Evolutionary conservation across 2,329 filamentous ascomycete genomes (phyloP), one percentile per base, ranked within the genome.

Genomic region (Apiospora kogelbergensis): DNA sequence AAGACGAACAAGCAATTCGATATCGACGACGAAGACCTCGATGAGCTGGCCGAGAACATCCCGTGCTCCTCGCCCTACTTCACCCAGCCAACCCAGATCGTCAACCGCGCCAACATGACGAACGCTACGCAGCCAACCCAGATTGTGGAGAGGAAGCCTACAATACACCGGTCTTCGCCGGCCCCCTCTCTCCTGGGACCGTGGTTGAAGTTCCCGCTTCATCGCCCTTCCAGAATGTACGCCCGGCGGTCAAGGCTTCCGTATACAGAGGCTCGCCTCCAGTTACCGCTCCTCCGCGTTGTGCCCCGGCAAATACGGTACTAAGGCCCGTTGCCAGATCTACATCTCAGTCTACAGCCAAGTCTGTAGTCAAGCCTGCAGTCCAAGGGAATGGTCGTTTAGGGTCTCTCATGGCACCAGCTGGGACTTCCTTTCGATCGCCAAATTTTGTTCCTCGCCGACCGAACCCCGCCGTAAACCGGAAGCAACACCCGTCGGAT

Each of bases 141-240:
- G 74, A 80, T 89, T 42, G 79, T 90, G 33, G 71, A 71, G 67
- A 72, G 71, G 63, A 71, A 81, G 3, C 80, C 81, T 0, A 77
- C 77, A 2, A 78, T 84, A 41, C 72, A 63, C 46, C 40, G 17
- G 64, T 74, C 53, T 63, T 79, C 68, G 44, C 81, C 30, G 83
- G 71, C 69, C n/a, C 75, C 77, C 24, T 85, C 9, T 86, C 86
- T 0, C 82, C 83, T 10, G 74, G 79, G 33, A 82, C 83, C 42
- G 75, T 83, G 22, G 77, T 98, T 68, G 95, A 97, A 79, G 95
- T 98, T 3, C 90, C 91, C 40, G 93, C 93, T n/a, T 98, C 95
- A 3, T 98, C 95, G 0, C 95, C 94, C 1, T 85, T 90, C 69
- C 86, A 87, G 70, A 80, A 83, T n/a, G 78, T 81, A 68, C n/a